phyloP scores from a whole-genome alignment of 2,329 filamentous ascomycete species.

The Claviceps humidiphila region DNA sequence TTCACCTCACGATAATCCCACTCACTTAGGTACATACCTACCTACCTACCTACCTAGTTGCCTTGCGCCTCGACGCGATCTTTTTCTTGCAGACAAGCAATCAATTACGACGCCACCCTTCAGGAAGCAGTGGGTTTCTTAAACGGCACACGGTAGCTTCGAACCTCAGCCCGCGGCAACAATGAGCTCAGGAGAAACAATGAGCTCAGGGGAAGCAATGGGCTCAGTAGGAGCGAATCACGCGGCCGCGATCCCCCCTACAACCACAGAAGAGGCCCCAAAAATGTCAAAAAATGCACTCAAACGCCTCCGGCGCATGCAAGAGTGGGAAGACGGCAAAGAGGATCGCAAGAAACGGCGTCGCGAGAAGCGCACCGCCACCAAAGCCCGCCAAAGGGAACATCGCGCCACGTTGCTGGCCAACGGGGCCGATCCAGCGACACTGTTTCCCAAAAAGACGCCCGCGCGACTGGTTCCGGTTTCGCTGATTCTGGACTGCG shows the following conservation, averaged over 20 bases:
- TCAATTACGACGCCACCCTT: too few relatives aligned
- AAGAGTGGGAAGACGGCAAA: slow-evolving; percentile 64
- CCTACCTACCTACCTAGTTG: too few relatives aligned
- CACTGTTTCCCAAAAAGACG: slow-evolving; percentile 21
- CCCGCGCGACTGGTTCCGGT: slow-evolving; percentile 51
- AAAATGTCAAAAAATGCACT: slow-evolving; percentile 70
- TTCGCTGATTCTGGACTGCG: slow-evolving; percentile 76
- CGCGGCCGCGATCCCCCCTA: neutral
- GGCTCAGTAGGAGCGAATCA: too few relatives aligned
- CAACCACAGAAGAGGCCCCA: slow-evolving; percentile 3
- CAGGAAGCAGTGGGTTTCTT: too few relatives aligned
- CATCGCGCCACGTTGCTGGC: slow-evolving; percentile 37
- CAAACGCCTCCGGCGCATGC: slow-evolving; percentile 61
- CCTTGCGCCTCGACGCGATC: neutral
- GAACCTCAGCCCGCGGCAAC: too few relatives aligned
- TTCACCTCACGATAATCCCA: too few relatives aligned
- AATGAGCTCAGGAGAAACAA: neutral
- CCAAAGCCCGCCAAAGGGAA: slow-evolving; percentile 33
- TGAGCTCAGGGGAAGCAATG: neutral
- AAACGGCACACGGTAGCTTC: too few relatives aligned
- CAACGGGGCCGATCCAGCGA: slow-evolving; percentile 28
- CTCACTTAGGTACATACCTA: too few relatives aligned
- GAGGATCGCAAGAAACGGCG: slow-evolving; percentile 40
- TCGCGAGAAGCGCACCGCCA: slow-evolving; percentile 40
- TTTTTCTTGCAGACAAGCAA: neutral